A percentile compares a stretch with the other conserved stretches of the same genome.
Evolutionary conservation across 352 stramenopile genomes (phyloP).

Genomic region (Phytophthora hibernalis): DNA sequence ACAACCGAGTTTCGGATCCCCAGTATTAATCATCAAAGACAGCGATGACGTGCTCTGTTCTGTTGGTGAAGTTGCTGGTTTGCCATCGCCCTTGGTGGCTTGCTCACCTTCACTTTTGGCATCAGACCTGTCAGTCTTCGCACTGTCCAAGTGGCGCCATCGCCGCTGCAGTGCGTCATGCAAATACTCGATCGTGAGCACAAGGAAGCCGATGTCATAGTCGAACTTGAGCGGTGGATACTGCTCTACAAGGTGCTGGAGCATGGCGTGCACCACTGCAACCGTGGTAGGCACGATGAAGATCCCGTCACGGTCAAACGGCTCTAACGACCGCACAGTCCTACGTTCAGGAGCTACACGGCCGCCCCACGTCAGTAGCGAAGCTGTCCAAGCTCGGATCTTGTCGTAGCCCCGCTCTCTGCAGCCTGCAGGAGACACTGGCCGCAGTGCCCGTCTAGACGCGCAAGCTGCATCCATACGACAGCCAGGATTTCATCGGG

Average conservation of each 20-base stretch:
- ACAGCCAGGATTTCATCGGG: slow-evolving; percentile 73
- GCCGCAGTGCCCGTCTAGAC: slow-evolving; percentile 82
- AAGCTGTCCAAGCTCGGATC: slow-evolving; percentile 83
- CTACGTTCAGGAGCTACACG: slow-evolving; percentile 46
- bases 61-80: neutral
- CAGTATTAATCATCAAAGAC: slow-evolving; percentile 44
- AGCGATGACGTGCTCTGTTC: slow-evolving; percentile 18
- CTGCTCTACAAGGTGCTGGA: slow-evolving; percentile 67
- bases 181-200: slow-evolving; percentile 85
- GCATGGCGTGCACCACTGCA: slow-evolving; percentile 53
- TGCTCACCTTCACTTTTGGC: slow-evolving; percentile 12
- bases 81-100: slow-evolving; percentile 1
- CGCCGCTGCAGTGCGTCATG: slow-evolving; percentile 63
- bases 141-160: slow-evolving; percentile 58
- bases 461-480: slow-evolving; percentile 87
- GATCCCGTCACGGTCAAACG: slow-evolving; percentile 78
- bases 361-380: slow-evolving; percentile 79
- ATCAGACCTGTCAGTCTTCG: slow-evolving; percentile 3
- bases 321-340: slow-evolving; percentile 46
- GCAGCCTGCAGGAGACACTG: slow-evolving; percentile 83
- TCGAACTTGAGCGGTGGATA: slow-evolving; percentile 74
- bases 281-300: slow-evolving; percentile 71
- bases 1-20: slow-evolving; percentile 49
- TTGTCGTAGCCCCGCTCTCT: slow-evolving; percentile 79
- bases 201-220: slow-evolving; percentile 71